A percentile compares a stretch with the other conserved stretches of the same genome.
These are phyloP conservation scores for Pinus tabuliformis DNA, from an alignment of 75 land plant species.

Conservation along the genomic window DNA sequence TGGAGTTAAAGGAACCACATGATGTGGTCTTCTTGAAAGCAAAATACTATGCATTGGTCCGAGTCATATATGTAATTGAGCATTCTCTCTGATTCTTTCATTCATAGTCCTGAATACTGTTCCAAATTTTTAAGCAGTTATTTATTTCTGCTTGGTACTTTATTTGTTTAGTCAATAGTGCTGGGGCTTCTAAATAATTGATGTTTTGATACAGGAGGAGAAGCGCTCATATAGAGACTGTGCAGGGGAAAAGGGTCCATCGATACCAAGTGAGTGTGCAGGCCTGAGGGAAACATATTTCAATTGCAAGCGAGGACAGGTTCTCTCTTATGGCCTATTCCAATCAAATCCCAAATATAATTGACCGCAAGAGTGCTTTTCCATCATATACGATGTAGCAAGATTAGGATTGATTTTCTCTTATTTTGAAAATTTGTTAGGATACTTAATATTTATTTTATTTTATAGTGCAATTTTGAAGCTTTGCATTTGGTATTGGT, in stretches of 20 bases:
- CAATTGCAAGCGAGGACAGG: constrained; percentile 98
- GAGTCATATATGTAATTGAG: background rate
- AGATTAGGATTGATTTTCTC: no score
- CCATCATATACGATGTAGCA: no score
- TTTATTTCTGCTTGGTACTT: background rate
- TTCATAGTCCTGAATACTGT: background rate
- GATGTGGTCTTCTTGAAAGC: background rate
- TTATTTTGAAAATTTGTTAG: no score
- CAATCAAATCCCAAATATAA: no score
- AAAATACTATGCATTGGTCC: background rate
- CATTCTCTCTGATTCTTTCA: background rate
- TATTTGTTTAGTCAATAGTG: background rate
- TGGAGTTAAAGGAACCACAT: background rate
- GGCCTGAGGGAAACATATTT: constrained; percentile 89
- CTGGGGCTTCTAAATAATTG: background rate
- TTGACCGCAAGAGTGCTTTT: no score
- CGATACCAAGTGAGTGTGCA: constrained; percentile 72
- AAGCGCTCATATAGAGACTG: constrained; percentile 80
- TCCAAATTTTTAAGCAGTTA: background rate
- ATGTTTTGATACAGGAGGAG: constrained; percentile 44
- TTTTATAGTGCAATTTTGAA: no score
- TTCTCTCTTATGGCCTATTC: background rate
- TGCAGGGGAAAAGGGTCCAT: constrained; percentile 76
- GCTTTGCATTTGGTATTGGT: no score
- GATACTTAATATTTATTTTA: no score